Conservation (phyloP, 139 green algal genomes). For the Trebouxia sp. region DNA sequence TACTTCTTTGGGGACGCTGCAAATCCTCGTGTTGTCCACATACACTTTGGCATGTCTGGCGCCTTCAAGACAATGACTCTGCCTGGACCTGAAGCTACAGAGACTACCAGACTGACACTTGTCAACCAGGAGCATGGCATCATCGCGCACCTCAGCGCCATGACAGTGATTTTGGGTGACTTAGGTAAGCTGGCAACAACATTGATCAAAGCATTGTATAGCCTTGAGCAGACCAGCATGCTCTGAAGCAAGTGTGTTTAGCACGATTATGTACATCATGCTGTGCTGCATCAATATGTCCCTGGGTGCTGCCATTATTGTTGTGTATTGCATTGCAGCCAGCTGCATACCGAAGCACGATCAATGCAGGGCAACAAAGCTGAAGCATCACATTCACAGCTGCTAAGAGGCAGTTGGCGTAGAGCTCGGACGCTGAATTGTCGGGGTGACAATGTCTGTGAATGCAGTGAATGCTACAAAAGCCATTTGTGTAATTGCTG, state of each 20-base stretch:
- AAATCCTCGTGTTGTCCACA: constrained; percentile 59
- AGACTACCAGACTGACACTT: constrained; percentile 70
- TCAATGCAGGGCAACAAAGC: too few relatives aligned
- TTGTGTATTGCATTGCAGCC: neutral
- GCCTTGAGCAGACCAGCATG: too few relatives aligned
- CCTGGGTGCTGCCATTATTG: neutral
- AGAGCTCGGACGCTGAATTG: neutral
- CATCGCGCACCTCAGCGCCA: constrained; percentile 73
- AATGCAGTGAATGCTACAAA: neutral
- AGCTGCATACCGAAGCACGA: too few relatives aligned
- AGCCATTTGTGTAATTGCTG: neutral
- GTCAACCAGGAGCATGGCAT: constrained; percentile 45
- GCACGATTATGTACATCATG: too few relatives aligned
- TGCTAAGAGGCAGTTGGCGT: neutral
- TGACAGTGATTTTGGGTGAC: constrained; percentile 74
- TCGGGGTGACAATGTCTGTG: neutral
- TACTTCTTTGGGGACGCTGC: constrained; percentile 71
- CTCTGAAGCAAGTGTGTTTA: too few relatives aligned
- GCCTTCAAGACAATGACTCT: constrained; percentile 39
- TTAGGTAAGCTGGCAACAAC: constrained; percentile 11
- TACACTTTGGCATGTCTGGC: constrained; percentile 87
- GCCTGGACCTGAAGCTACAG: constrained; percentile 47
- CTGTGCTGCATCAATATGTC: neutral
- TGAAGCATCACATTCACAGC: too few relatives aligned
- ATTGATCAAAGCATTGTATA: too few relatives aligned